Evolutionary conservation across 2,329 filamentous ascomycete genomes (phyloP), one percentile per base, ranked within the genome.

Genomic region (Pezicula neosporulosa): DNA sequence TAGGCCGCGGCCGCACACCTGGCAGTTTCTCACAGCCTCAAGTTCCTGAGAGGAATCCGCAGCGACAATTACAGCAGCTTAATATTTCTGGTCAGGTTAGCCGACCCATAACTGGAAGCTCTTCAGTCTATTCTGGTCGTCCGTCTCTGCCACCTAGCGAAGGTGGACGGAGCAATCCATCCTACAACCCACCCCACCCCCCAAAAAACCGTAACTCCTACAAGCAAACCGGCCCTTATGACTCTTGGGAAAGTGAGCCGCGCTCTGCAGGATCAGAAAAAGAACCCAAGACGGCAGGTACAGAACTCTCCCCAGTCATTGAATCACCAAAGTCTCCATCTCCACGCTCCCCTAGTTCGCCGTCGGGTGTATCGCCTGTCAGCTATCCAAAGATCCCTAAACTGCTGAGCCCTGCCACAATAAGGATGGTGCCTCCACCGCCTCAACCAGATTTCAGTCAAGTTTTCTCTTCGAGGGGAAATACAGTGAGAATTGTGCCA

Each of bases 281-380:
- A 13, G 57, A 56, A 33, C 44, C 56, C 18, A 49, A 45, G 30
- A 55, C 53, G 27, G 53, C 46, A 21, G 57, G 52, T 3, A 38
- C 33, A 10, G 61, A 62, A 13, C 51, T 66, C 4, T 66, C 63
- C 21, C 64, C 64, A 8, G 63, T 67, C 3, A 55, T 59, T 7
- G 63, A 65, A 50, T 63, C 60, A 19, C 64, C 64, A 33, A 44
- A 28, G 16, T 44, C 42, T 33, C 19, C 21, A 10, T 27, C 24
- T 16, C n/a, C 42, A 44, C 48, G 16, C 48, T 55, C 38, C 50
- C 55, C 13, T 51, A 56, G 27, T 56, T 55, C 39, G 51, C 42
- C 46, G 7, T 33, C 56, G 6, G 52, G 55, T 24, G 28, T 46
- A 16, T 49, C 46, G 9, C 55, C 55, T 10, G 52, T 52, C 21